phyloP scores from a whole-genome alignment of 805 yeast species.

The Barnettozyma pratensis region DNA sequence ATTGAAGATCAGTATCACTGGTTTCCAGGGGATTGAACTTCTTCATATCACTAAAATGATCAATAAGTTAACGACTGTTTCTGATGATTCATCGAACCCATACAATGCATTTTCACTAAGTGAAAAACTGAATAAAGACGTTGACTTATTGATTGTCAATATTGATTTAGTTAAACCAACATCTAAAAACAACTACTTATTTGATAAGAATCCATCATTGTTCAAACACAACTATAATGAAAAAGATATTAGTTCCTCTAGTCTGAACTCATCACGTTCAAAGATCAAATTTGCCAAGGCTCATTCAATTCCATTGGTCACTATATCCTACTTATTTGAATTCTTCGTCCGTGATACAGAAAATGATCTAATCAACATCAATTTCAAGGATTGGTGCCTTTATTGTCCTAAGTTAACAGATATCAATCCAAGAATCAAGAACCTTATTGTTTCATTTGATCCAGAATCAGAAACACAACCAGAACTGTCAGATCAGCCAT shows the following conservation, averaged over 20 bases:
- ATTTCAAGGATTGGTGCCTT: conserved; percentile 50
- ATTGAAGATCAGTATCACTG: conserved; percentile 47
- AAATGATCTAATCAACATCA: conserved; percentile 25
- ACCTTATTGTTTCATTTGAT: conserved; percentile 1
- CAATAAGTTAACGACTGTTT: conserved; percentile 41
- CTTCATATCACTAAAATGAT: conserved; percentile 66
- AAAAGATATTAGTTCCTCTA: conserved; percentile 14
- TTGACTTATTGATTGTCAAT: conserved; percentile 38
- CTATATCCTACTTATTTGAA: conserved; percentile 52
- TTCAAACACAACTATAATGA: conserved; percentile 18
- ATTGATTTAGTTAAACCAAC: conserved; percentile 26
- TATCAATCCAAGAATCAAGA: conserved; percentile 24
- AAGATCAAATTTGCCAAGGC: conserved; percentile 54
- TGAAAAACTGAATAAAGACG: conserved; percentile 53
- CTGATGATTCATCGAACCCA: conserved; percentile 27
- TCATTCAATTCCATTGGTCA: conserved; percentile 55
- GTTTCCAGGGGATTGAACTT: conserved; percentile 73
- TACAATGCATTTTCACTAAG: not conserved
- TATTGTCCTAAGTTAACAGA: conserved; percentile 38
- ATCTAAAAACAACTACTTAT: conserved; percentile 22
- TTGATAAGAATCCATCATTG: conserved; percentile 21
- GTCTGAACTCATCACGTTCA: conserved; percentile 41
- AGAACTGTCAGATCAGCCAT: not conserved
- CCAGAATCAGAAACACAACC: not conserved
- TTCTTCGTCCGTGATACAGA: conserved; percentile 28